Conservation (phyloP, 139 green algal species). For the Micromonas pusilla region DNA sequence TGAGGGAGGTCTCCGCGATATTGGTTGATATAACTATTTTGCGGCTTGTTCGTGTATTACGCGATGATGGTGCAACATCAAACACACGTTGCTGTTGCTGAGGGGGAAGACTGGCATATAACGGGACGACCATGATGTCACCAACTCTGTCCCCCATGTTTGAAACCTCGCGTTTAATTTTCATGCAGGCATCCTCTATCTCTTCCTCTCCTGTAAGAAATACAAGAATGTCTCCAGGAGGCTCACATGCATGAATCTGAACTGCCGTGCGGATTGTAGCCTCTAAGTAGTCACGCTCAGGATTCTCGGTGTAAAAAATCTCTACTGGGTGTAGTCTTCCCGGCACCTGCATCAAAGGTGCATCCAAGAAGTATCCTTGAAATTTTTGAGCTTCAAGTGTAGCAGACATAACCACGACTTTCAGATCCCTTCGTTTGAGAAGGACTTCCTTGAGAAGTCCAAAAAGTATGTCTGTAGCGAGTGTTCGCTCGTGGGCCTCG, state of each 20-base stretch:
- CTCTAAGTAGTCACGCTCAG: slow-evolving; percentile 96
- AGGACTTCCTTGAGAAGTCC: slow-evolving; percentile 79
- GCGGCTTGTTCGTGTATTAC: slow-evolving; percentile 55
- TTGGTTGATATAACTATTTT: slow-evolving; percentile 99
- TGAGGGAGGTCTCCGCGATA: slow-evolving; percentile 98
- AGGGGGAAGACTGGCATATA: slow-evolving; percentile 96
- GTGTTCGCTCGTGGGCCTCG: slow-evolving; percentile 79
- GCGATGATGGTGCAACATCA: slow-evolving; percentile 38
- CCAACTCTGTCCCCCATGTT: slow-evolving; percentile 58
- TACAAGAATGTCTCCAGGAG: slow-evolving; percentile 85
- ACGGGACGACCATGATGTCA: slow-evolving; percentile 83
- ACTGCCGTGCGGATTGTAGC: slow-evolving; percentile 94
- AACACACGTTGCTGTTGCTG: slow-evolving; percentile 96
- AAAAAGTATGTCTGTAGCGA: slow-evolving; percentile 81
- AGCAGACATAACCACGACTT: slow-evolving; percentile 98
- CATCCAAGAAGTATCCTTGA: slow-evolving; percentile 91
- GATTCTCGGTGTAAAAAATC: slow-evolving; percentile 99
- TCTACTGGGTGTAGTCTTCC: slow-evolving; percentile 94
- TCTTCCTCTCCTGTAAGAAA: slow-evolving; percentile 99
- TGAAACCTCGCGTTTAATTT: slow-evolving; percentile 70
- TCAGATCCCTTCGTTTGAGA: slow-evolving; percentile 79
- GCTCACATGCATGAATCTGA: slow-evolving; percentile 62
- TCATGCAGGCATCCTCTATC: slow-evolving; percentile 97
- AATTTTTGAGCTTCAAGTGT: slow-evolving; percentile 99
- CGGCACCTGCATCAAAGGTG: slow-evolving; percentile 95